These are phyloP conservation scores for Phytophthora pini DNA, from an alignment of 352 stramenopile species.

Conservation along the genomic window DNA sequence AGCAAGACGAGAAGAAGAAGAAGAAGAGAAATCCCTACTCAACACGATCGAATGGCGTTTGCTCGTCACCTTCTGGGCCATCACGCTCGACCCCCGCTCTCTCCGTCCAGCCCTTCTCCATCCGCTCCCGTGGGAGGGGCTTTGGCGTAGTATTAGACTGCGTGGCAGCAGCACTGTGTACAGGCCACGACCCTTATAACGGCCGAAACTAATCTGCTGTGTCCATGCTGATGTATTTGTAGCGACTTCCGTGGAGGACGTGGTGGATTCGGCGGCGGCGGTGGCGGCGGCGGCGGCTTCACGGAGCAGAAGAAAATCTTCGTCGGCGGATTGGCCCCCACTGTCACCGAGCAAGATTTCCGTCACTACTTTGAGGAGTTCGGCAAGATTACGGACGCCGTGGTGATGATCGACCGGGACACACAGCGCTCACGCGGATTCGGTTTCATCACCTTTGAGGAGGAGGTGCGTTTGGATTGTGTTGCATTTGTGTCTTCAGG, in stretches of 20 bases:
- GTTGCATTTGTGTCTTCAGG: neutral
- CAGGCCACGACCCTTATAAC: slow-evolving; percentile 10
- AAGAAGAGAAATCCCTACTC: slow-evolving; percentile 40
- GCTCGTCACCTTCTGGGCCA: slow-evolving; percentile 31
- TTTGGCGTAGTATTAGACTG: slow-evolving; percentile 29
- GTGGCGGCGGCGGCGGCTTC: slow-evolving; percentile 28
- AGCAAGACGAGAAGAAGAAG: slow-evolving; percentile 24
- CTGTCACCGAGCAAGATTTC: slow-evolving; percentile 92
- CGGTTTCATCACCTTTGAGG: slow-evolving; percentile 94
- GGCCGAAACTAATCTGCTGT: slow-evolving; percentile 31
- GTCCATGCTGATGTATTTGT: slow-evolving; percentile 35
- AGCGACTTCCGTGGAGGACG: slow-evolving; percentile 49
- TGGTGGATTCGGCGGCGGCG: slow-evolving; percentile 36
- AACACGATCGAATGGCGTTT: slow-evolving; percentile 49
- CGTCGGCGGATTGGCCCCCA: slow-evolving; percentile 87
- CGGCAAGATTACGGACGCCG: slow-evolving; percentile 90
- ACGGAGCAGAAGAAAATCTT: slow-evolving; percentile 94
- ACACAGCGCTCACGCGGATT: slow-evolving; percentile 92
- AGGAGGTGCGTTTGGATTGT: slow-evolving; percentile 56
- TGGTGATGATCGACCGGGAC: slow-evolving; percentile 95
- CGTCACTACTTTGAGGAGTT: slow-evolving; percentile 92
- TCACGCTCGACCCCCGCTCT: slow-evolving; percentile 35
- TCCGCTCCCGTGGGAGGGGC: slow-evolving; percentile 31
- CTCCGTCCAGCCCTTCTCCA: slow-evolving; percentile 43
- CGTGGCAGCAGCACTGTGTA: slow-evolving; percentile 9